A percentile compares a stretch with the other conserved stretches of the same genome.
Conservation (phyloP, 164 flowering plant genomes). For the Nelumbo lutea region DNA sequence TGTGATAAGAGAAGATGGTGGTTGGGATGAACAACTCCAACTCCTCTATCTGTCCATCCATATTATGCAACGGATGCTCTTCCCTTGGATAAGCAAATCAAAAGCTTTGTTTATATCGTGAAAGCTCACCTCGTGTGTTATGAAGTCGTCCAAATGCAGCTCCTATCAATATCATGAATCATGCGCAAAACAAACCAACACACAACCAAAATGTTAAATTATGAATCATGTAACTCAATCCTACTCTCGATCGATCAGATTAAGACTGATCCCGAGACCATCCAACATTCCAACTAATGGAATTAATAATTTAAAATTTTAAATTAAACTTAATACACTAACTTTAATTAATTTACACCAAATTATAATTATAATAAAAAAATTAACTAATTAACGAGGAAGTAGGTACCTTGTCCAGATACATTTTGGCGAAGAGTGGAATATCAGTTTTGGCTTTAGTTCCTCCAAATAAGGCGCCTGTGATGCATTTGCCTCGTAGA, state of each 20-base stretch:
- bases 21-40: not conserved
- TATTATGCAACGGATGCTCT: constrained; percentile 63
- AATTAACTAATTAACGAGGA: not conserved
- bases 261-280: too few relatives aligned
- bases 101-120: constrained; percentile 70
- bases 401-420: constrained; percentile 43
- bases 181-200: not conserved
- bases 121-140: constrained; percentile 56
- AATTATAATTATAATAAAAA: not conserved
- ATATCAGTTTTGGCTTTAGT: constrained; percentile 60
- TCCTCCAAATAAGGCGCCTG: constrained; percentile 60
- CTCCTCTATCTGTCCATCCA: constrained; percentile 51
- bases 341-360: not conserved
- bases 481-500: constrained; percentile 40
- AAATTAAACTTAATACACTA: not conserved
- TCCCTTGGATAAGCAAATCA: constrained; percentile 47
- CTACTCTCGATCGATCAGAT: too few relatives aligned
- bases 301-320: too few relatives aligned
- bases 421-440: constrained; percentile 42
- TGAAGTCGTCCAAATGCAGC: constrained; percentile 54
- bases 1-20: too few relatives aligned
- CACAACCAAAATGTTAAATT: not conserved
- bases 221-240: not conserved
- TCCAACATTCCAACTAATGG: too few relatives aligned
- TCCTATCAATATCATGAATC: constrained; percentile 33